Evolutionary conservation across 768 basidiomycete species (phyloP), one percentile per base, ranked within the genome.

Genomic region (Calocera viscosa): DNA sequence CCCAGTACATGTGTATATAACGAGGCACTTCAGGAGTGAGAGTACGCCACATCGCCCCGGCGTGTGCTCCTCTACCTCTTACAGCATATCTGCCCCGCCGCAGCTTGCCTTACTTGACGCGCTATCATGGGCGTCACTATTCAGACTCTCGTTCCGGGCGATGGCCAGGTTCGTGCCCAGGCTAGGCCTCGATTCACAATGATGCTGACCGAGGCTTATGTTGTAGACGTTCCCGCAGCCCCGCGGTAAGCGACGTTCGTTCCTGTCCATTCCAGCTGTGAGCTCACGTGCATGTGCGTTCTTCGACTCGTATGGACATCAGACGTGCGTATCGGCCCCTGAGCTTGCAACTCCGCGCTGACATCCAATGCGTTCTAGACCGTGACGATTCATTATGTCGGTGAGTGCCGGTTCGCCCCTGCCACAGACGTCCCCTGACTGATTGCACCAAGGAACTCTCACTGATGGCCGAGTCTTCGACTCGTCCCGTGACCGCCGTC

Each of bases 321-420:
- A 60, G 53, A 60, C 30, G 53, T 60, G 22, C 24, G 53, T 60
- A 22, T 60, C 7, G 53, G 10, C 53, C 22, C 24, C 19, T 26
- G 53, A 12, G 53, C 53, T 32, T 28, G 53, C 43, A 47, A 60
- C 53, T 60, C 53, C 53, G 53, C 53, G 53, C 53, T 60, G 53
- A 60, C 22, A 22, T 60, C 53, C 16, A 60, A 28, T 39, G 39
- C 35, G 26, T 28, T 60, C 30, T 32, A 90, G 88, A 91, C 24
- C 30, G 89, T 92, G 35, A 77, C 68, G 5, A 90, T 94, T 66
- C 89, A 93, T 76, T 94, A 93, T 72, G 82, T 86, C 49, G 92
- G 90, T 71, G 76, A 82, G 73, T 60, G 30, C 53, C 30, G 24
- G 30, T 32, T 2, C 30, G 26, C 22, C 5, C 24, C 2, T 10